Evolutionary conservation across 129 eudicot species (phyloP), one percentile per base, ranked within the genome.

Genomic region (Flaveria trinervia): DNA sequence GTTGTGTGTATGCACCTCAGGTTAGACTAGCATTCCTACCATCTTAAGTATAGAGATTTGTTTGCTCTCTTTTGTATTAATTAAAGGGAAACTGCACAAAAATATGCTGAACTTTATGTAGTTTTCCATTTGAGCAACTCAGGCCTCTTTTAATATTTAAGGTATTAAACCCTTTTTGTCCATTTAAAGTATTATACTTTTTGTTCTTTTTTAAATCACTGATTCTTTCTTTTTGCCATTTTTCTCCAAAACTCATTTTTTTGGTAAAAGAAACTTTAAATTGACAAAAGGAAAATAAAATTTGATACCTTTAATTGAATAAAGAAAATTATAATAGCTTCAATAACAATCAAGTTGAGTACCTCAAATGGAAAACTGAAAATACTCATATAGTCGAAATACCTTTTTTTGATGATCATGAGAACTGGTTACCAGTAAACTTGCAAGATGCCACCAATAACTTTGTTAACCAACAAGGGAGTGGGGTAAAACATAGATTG

Each of bases 1-100:
- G 96, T 50, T 85, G 86, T 86, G 92, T 92, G 41, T 92, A 80
- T 85, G 97, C 96, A 68, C 95, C 97, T 82, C 86, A 92, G 97
- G 97, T 89, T 71, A 68, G 22, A 44, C 49, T 48, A 62, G 13
- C 65, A 60, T 13, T 60, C 5, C 65, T 60, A 59, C 66, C 39
- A 60, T 60, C 39, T 60, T 7, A 23, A 60, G 4, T 60, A 25
- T 25, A 0, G 1, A 11, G n/a, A 30, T 30, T 64, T 30, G 3
- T 15, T 62, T 6, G 3, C 18, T 14, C 45, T 11, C 69, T 64
- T 64, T 30, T 59, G 7, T 59, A 59, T 9, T 57, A 18, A 57
- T 57, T 20, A 56, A 20, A 20, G 26, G 28, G 64, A 57, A 57
- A 20, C 39, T 23, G 57, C 57, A 51, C 18, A 51, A 51, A 49